Conservation (phyloP, 768 basidiomycete species). For the Tubosaeta sp. region DNA sequence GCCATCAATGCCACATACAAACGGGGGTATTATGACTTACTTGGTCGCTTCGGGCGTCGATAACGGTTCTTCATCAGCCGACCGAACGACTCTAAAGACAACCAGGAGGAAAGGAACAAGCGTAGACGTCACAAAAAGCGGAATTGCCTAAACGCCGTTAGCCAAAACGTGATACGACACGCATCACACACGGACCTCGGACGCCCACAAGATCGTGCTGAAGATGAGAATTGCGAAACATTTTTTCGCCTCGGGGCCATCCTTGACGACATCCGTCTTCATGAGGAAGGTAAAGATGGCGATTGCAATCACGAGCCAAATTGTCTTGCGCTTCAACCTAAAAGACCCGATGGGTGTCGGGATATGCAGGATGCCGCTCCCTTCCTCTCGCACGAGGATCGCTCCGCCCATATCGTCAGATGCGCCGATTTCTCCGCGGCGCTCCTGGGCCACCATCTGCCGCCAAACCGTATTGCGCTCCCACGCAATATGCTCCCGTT, state of each 20-base stretch:
- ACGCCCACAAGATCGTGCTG: constrained; percentile 93
- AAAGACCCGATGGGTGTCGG: constrained; percentile 65
- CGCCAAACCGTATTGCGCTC: constrained; percentile 98
- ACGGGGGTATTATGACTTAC: constrained; percentile 39
- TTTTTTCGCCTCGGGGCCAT: constrained; percentile 70
- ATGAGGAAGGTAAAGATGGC: constrained; percentile 57
- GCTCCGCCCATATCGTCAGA: constrained; percentile 40
- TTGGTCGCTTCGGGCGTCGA: constrained; percentile 71
- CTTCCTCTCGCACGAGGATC: constrained; percentile 40
- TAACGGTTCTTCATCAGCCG: constrained; percentile 43
- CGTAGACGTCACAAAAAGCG: constrained; percentile 94
- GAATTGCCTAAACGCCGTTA: constrained; percentile 68
- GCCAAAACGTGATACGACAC: not conserved
- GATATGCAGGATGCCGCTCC: constrained; percentile 38
- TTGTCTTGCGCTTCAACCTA: constrained; percentile 56
- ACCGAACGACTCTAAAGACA: constrained; percentile 72
- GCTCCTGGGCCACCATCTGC: constrained; percentile 85
- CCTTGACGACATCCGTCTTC: constrained; percentile 50
- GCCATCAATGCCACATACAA: not conserved
- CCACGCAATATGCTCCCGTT: constrained; percentile 93
- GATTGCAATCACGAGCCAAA: constrained; percentile 56
- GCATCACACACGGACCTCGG: constrained; percentile 58
- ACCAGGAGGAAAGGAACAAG: constrained; percentile 85
- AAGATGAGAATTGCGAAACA: constrained; percentile 89
- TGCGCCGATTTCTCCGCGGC: constrained; percentile 46